Conservation (phyloP, 768 basidiomycete species). For the Mycena haematopus region DNA sequence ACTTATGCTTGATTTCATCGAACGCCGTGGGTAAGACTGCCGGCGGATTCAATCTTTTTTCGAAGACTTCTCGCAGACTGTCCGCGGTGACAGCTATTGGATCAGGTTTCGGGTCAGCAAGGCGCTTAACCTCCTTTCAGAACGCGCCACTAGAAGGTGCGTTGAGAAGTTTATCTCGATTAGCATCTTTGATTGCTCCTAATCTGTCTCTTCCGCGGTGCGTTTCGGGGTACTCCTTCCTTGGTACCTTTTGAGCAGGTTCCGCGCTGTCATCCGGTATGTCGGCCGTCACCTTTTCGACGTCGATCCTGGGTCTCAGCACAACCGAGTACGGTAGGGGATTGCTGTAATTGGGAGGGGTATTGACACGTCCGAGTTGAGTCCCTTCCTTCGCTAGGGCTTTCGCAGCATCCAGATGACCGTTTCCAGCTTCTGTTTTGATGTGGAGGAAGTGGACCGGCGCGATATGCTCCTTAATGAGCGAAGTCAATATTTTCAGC, state of each 20-base stretch:
- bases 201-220: constrained; percentile 9
- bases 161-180: constrained; percentile 9
- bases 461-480: background rate
- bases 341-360: background rate
- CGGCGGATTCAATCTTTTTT: constrained; percentile 15
- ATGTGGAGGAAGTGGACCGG: constrained; percentile 12
- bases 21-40: background rate
- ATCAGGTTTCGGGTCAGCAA: constrained; percentile 8
- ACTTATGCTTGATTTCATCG: constrained; percentile 8
- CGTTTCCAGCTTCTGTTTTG: background rate
- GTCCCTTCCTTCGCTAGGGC: background rate
- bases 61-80: constrained; percentile 11
- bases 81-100: constrained; percentile 2
- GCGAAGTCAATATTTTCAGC: background rate
- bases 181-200: constrained; percentile 3
- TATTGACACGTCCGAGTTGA: background rate
- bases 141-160: constrained; percentile 6
- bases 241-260: background rate
- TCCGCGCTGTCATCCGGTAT: background rate
- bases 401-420: background rate
- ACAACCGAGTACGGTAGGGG: background rate
- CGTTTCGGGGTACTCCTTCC: background rate
- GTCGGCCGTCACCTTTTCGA: constrained; percentile 7
- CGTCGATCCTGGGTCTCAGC: background rate
- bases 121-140: constrained; percentile 12